Conservation (phyloP, 2,329 filamentous ascomycete species). For the Fusarium neocosmosporiellum region DNA sequence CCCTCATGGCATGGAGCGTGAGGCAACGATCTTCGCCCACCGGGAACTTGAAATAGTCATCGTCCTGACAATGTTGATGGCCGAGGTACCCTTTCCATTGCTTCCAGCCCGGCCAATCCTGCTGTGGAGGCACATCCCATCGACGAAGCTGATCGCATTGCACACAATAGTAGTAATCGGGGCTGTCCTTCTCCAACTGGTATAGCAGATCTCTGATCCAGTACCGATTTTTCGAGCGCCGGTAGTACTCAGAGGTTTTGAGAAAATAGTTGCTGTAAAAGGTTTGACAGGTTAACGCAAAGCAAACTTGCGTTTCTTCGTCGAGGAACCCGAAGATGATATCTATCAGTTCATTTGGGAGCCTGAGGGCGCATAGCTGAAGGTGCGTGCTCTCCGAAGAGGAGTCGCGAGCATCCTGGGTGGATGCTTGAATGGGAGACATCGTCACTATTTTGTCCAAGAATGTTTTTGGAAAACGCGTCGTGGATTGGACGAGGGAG, state of each 20-base stretch:
- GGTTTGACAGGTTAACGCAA: not conserved
- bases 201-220: not conserved
- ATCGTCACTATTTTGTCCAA: not conserved
- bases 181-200: not conserved
- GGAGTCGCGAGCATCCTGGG: not conserved
- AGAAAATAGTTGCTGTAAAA: not conserved
- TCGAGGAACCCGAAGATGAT: not conserved
- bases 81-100: not conserved
- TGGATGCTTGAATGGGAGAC: not conserved
- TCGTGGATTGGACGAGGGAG: not conserved
- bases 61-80: no score
- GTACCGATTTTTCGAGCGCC: not conserved
- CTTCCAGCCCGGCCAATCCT: not conserved
- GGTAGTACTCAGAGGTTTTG: not conserved
- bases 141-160: not conserved
- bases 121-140: not conserved
- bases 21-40: not conserved
- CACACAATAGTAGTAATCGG: not conserved
- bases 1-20: not conserved
- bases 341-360: not conserved
- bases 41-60: not conserved
- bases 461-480: not conserved
- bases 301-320: not conserved
- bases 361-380: not conserved
- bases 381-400: not conserved